Base-by-base conservation (phyloP, 179 eudicot species). In the Silene vulgaris region DNA sequence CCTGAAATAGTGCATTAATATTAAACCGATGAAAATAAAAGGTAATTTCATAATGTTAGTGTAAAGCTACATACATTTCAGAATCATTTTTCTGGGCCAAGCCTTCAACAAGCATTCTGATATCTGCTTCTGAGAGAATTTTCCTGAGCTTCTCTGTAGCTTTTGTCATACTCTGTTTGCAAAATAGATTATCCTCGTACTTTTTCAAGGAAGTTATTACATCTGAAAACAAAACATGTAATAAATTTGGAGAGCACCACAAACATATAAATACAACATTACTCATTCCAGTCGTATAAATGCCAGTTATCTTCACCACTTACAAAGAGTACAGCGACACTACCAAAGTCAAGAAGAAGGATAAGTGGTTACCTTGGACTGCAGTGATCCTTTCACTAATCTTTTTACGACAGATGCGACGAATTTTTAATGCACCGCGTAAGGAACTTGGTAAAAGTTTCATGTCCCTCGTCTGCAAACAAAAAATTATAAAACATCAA, bases 381-480 rank as follows among this genome's bases (percentile, higher is more conserved):
- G 97, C 91, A 77, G 77, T 77, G 29, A 95, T 90, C 82, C 97
- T 89, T 70, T 90, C 99, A 50, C 80, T 86, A 35, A 95, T 86
- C 85, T 89, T 95, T 80, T 81, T 87, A 69, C 97, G 87, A 75
- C 93, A 93, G 60, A 82, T 85, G 6, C 93, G 90, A 48, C 93
- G 91, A 71, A 79, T 79, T 74, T 87, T 90, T 45, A 93, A 8
- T 56, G 74, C 45, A 0, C 81, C 86, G 8, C 97, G 93, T 14
- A 76, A n/a, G 28, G 88, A 78, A 77, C 79, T 85, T 52, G 99
- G 99, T 70, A 95, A 67, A 69, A 85, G 69, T 71, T 93, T 93
- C 83, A 88, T 57, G 71, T 95, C 97, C 77, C 93, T 90, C 23
- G 96, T 90, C 97, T 95, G 82, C 78, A 73, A 59, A 29, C 23